Evolutionary conservation across 805 yeast species (phyloP), one percentile per base, ranked within the genome.

Genomic region (Candida xiaguanensis): DNA sequence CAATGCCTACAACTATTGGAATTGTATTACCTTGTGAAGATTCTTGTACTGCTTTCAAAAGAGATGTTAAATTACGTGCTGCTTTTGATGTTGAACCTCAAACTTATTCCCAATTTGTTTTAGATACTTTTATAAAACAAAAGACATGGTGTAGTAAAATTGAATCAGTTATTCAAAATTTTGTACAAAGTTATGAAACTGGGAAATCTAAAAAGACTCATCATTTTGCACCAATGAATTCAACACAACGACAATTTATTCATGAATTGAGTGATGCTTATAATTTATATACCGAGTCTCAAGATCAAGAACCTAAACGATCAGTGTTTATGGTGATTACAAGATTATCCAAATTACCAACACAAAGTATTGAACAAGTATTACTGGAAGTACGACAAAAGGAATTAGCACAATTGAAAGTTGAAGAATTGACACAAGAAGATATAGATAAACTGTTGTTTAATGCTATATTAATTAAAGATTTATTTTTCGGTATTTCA

Each of bases 291-390:
- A 67, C 83, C 0, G 89, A 85, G 50, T 76, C 90, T 2, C 93
- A 85, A 45, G 96, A 86, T 57, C 77, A 75, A 2, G 96, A 87
- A 47, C 96, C 96, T 0, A 69, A 77, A 38, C 60, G 95, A 44
- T 76, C 83, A 8, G 91, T 88, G 0, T 80, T 75, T 46, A 69
- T 88, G n/a, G 67, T 60, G 23, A 50, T 65, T 6, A 61, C 69
- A 1, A 44, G 50, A n/a, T 39, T 50, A 5, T 54, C 68, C 0
- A 50, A 45, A 8, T 41, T 64, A 2, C 86, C 88, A 0, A 49
- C 53, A 8, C 49, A 70, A 31, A 63, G 72, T 1, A 58, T 83
- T n/a, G 62, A 61, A 20, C 74, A 74, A 36, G 74, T 75, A 0
- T 50, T 70, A 12, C 45, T 50, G 14, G 45, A 44, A 36, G 50